Evolutionary conservation across 306 rosid species (phyloP).

Genomic region (Malus sieversii): DNA sequence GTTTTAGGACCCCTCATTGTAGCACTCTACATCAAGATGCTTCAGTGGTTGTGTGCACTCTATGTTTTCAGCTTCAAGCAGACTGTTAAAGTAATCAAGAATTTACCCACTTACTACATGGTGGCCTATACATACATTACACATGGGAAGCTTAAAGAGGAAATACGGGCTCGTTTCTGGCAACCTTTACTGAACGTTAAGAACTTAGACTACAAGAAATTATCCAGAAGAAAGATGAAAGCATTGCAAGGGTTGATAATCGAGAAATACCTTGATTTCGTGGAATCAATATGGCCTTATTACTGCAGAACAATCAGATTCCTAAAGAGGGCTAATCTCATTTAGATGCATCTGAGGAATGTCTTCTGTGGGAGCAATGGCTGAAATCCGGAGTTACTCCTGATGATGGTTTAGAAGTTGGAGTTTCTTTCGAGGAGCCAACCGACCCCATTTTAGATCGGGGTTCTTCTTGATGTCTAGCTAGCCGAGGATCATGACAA

Average conservation of each 20-base stretch:
- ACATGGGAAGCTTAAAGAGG: slow-evolving; percentile 59
- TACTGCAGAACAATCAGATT: slow-evolving; percentile 74
- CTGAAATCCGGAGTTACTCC: slow-evolving; percentile 23
- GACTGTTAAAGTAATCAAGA: slow-evolving; percentile 44
- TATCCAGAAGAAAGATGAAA: slow-evolving; percentile 45
- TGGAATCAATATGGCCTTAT: slow-evolving; percentile 81
- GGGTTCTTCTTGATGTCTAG: slow-evolving; percentile 41
- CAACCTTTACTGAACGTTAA: slow-evolving; percentile 49
- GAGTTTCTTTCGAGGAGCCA: slow-evolving; percentile 24
- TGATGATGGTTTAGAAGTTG: slow-evolving; percentile 12
- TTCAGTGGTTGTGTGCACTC: slow-evolving; percentile 48
- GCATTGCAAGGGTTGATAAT: slow-evolving; percentile 40
- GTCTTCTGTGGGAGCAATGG: slow-evolving; percentile 22
- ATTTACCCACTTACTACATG: slow-evolving; percentile 49
- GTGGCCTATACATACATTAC: slow-evolving; percentile 37
- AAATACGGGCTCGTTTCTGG: slow-evolving; percentile 28
- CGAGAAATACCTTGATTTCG: slow-evolving; percentile 64
- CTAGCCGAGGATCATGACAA: slow-evolving; percentile 21
- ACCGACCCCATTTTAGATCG: slow-evolving; percentile 51
- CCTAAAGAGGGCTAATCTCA: slow-evolving; percentile 72
- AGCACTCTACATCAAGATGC: slow-evolving; percentile 57
- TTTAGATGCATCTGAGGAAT: slow-evolving; percentile 28
- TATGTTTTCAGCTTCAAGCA: slow-evolving; percentile 71
- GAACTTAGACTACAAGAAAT: slow-evolving; percentile 50
- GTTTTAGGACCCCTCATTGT: slow-evolving; percentile 55